phyloP scores from a whole-genome alignment of 208 protist genomes.

The Trichomonas gallinae region DNA sequence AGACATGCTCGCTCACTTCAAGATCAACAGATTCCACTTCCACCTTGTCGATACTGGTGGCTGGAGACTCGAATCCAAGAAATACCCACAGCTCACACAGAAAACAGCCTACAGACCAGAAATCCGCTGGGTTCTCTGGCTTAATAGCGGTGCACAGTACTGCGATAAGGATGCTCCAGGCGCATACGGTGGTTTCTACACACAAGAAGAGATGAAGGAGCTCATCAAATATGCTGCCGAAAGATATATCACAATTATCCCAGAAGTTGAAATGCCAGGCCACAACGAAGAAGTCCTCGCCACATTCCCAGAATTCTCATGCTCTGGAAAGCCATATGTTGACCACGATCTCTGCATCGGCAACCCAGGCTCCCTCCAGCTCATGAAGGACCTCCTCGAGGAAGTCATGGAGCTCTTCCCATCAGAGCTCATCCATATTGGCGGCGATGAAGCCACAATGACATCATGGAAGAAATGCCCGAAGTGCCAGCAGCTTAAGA shows the following conservation, averaged over 20 bases:
- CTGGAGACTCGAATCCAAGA: neutral
- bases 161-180: neutral
- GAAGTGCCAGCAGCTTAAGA: neutral
- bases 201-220: slow-evolving; percentile 4
- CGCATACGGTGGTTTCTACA: neutral
- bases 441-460: neutral
- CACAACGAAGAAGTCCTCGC: neutral
- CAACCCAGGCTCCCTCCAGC: neutral
- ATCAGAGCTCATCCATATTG: neutral
- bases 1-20: neutral
- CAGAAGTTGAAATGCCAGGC: slow-evolving; percentile 24
- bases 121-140: neutral
- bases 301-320: slow-evolving; percentile 4
- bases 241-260: neutral
- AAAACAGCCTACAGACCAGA: neutral
- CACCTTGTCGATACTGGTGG: neutral
- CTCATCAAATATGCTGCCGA: neutral
- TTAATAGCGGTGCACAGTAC: neutral
- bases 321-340: neutral
- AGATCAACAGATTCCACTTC: slow-evolving; percentile 19
- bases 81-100: neutral
- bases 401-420: slow-evolving; percentile 2
- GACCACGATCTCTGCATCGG: neutral
- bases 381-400: neutral
- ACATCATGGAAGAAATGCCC: neutral